Base-by-base conservation (phyloP, 495 filamentous ascomycete species). In the Neurospora sublineolata region DNA sequence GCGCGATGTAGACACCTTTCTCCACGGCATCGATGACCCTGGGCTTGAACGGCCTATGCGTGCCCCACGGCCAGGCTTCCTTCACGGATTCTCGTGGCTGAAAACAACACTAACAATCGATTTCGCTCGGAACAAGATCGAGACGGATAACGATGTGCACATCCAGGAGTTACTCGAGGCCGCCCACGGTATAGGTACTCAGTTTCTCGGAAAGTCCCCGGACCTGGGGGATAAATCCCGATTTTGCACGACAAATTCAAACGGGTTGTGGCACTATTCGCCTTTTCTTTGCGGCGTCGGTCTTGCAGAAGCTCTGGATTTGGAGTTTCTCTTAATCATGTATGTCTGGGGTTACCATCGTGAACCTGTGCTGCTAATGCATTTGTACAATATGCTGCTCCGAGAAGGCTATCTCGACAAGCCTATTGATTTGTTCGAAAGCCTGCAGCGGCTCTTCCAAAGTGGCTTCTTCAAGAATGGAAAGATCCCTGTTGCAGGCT, bases 241-340 rank as follows among this genome's bases (percentile, higher is more conserved):
- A 12, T 85, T 86, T 68, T 76, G 79, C 36, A 73, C 75, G 11
- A 82, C 78, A 27, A 80, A 83, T 69, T 37, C 79, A 1, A 86
- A 85, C 70, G 83, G 83, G 4, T 77, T 86, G 52, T 85, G 83
- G 84, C 80, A 82, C 40, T 86, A 84, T 69, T 86, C 83, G 20
- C 85, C 84, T 3, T 85, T 82, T 73, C 78, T 86, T 18, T 86
- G 84, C 67, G 83, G 83, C 9, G 80, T 78, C 4, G 83, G 84
- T 4, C 78, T 86, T 7, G 72, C 72, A 18, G 83, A 86, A 73
- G 81, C 69, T 7, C 79, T 86, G 3, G 76, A 80, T 23, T 60
- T 79, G 39, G 75, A 76, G 1, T 84, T 83, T 69, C 39, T 74
- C 4, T 70, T 74, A 37, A 73, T 76, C n/a, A 75, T 83, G 68